phyloP scores from a whole-genome alignment of 305 asterid genomes.

The Fraxinus xanthoxyloides region DNA sequence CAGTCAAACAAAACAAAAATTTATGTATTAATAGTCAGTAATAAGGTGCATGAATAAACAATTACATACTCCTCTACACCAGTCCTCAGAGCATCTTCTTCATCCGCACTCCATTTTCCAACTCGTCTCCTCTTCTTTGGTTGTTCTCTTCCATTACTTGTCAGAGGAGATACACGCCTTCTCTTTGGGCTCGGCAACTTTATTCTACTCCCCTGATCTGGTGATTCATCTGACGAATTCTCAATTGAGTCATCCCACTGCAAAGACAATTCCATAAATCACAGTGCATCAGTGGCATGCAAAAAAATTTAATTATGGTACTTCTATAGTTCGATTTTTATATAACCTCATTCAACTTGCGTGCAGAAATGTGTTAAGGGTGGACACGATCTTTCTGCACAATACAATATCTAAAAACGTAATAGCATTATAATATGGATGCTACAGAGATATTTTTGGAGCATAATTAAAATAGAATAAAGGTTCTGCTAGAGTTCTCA shows the following conservation, averaged over 20 bases:
- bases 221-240: conserved; percentile 31
- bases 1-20: neutral
- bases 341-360: neutral
- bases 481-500: neutral
- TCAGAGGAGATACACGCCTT: conserved; percentile 47
- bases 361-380: neutral
- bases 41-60: neutral
- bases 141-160: conserved; percentile 26
- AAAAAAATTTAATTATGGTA: neutral
- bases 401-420: neutral
- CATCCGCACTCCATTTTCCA: conserved; percentile 55
- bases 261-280: conserved; percentile 23
- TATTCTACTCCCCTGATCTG: conserved; percentile 15
- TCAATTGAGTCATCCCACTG: conserved; percentile 74
- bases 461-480: neutral
- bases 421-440: neutral
- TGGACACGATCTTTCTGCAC: neutral
- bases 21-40: neutral
- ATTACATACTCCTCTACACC: conserved; percentile 64
- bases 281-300: neutral
- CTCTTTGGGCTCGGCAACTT: conserved; percentile 47
- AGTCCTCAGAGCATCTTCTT: conserved; percentile 72
- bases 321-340: neutral
- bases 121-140: conserved; percentile 46
- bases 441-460: neutral